phyloP scores from a whole-genome alignment of 108 stramenopile species.

The Conticribra guillardii region DNA sequence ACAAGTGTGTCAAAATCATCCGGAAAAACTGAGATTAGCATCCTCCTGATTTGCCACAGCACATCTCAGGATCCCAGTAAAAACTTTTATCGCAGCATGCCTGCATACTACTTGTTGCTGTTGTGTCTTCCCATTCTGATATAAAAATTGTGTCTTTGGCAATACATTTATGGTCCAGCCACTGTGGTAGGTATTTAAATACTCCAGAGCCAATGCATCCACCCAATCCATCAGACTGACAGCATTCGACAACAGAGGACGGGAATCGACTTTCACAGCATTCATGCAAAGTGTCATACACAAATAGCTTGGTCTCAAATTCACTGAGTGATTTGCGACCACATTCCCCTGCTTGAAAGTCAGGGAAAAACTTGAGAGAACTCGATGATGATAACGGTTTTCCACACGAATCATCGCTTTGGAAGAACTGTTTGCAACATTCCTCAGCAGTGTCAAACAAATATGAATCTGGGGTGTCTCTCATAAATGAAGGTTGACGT shows the following conservation, averaged over 20 bases:
- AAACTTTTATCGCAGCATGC: background rate
- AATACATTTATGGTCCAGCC: background rate
- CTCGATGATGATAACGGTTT: background rate
- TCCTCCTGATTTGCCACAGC: background rate
- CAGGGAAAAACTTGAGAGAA: conserved; percentile 4
- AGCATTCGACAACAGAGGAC: background rate
- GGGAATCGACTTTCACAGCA: conserved; percentile 6
- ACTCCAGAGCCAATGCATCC: conserved; percentile 2
- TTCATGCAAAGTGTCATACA: background rate
- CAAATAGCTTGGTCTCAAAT: conserved; percentile 1
- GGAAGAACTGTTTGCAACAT: background rate
- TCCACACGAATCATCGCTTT: background rate
- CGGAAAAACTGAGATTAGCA: background rate
- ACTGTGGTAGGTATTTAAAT: conserved; percentile 1
- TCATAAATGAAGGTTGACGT: conserved; percentile 13
- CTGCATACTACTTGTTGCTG: background rate
- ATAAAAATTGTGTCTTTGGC: conserved; percentile 5
- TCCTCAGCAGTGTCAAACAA: conserved; percentile 10
- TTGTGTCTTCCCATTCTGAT: background rate
- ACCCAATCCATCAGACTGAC: conserved; percentile 4
- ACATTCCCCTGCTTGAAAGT: background rate
- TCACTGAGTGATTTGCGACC: background rate
- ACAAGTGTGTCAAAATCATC: too few species aligned
- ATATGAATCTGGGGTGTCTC: conserved; percentile 2
- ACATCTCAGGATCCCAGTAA: background rate